A percentile compares a stretch with the other conserved stretches of the same genome.
Evolutionary conservation across 805 yeast species (phyloP).

Genomic region (Metschnikowia anglica): DNA sequence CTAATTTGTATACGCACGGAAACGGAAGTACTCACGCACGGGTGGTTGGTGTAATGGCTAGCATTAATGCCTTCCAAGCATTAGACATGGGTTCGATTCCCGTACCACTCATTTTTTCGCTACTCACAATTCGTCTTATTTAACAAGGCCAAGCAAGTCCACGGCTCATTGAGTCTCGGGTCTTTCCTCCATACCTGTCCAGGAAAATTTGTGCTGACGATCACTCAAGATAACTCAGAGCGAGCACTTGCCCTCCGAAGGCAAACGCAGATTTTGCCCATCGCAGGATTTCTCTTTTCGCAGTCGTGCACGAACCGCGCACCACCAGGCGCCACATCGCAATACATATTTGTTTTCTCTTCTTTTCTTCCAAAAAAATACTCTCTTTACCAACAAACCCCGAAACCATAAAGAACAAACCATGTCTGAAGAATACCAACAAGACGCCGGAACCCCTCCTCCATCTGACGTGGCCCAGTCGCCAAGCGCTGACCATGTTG

Average conservation of each 20-base stretch:
- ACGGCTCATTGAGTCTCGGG: too few relatives aligned
- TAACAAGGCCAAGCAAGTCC: too few relatives aligned
- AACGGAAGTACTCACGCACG: constrained; percentile 22
- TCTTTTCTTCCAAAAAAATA: background rate
- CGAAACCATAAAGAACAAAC: constrained; percentile 1
- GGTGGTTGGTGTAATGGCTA: constrained; percentile 93
- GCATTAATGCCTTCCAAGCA: constrained; percentile 93
- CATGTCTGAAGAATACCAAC: constrained; percentile 3
- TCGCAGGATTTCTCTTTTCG: too few relatives aligned
- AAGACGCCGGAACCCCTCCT: constrained; percentile 2
- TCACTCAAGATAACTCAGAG: too few relatives aligned
- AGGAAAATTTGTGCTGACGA: too few relatives aligned
- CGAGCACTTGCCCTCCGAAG: too few relatives aligned
- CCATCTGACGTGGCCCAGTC: background rate
- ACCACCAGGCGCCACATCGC: background rate
- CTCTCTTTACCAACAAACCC: background rate
- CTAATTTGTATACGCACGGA: too few relatives aligned
- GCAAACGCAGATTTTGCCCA: too few relatives aligned
- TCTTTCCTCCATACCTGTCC: too few relatives aligned
- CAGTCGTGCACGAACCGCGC: too few relatives aligned
- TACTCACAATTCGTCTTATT: background rate
- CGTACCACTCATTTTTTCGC: constrained; percentile 66
- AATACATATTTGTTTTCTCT: background rate
- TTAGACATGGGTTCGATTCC: constrained; percentile 94
- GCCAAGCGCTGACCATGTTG: too few relatives aligned